Percentiles rank a stretch among this genome's conserved stretches.
phyloP scores from a whole-genome alignment of 345 rosid species.

The Hibiscus trionum region DNA sequence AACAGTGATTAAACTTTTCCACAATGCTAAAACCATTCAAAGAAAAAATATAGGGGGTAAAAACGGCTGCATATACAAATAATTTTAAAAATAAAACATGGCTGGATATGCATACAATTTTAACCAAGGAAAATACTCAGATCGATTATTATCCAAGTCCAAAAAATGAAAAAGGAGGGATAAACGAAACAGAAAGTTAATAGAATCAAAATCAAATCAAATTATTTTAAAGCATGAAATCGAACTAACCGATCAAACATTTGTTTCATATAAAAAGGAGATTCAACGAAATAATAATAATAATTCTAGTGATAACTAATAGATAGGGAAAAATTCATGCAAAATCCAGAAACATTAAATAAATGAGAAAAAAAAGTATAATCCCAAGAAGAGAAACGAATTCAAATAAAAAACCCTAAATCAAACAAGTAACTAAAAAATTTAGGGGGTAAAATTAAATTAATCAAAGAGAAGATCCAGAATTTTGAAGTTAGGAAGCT shows the following conservation, averaged over 20 bases:
- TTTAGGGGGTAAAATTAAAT: not conserved
- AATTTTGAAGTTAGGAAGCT: not conserved
- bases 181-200: not conserved
- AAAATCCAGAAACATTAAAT: not conserved
- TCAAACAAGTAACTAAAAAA: not conserved
- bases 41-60: not conserved
- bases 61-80: not conserved
- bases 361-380: not conserved
- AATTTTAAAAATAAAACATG: not conserved
- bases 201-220: not conserved
- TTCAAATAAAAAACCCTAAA: conserved; percentile 4
- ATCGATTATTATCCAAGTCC: not conserved
- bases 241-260: not conserved
- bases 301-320: not conserved
- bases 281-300: not conserved
- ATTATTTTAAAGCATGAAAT: not conserved
- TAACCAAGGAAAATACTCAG: not conserved
- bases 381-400: not conserved
- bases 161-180: not conserved
- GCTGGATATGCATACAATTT: not conserved
- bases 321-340: not conserved
- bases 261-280: not conserved
- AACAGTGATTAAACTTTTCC: not conserved
- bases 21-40: conserved; percentile 1
- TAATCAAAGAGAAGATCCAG: not conserved